Conservation (phyloP, 176 grass and related monocot species). For the Carex littledalei region DNA sequence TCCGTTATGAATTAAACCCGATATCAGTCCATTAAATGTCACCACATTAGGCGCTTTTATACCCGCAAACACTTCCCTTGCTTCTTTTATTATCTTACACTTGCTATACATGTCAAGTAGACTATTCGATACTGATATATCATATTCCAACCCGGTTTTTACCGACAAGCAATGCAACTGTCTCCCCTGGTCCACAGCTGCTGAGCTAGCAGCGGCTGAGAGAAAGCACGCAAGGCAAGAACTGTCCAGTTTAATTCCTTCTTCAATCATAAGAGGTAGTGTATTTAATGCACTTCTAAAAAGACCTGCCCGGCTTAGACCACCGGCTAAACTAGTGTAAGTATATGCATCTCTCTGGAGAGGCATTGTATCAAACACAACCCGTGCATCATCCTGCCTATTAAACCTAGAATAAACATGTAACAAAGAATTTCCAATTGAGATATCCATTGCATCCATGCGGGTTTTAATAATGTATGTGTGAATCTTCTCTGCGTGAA, state of each 20-base stretch:
- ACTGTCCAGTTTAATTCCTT: slow-evolving; percentile 47
- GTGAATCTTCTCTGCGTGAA: slow-evolving; percentile 1
- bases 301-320: slow-evolving; percentile 51
- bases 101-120: slow-evolving; percentile 81
- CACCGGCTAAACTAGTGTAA: slow-evolving; percentile 73
- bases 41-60: slow-evolving; percentile 55
- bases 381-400: slow-evolving; percentile 44
- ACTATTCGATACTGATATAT: slow-evolving; percentile 65
- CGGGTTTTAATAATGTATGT: slow-evolving; percentile 39
- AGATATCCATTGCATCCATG: slow-evolving; percentile 41
- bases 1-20: slow-evolving; percentile 30
- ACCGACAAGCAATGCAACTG: slow-evolving; percentile 61
- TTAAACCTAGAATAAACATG: slow-evolving; percentile 67
- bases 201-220: slow-evolving; percentile 44
- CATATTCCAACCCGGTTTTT: slow-evolving; percentile 47
- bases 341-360: slow-evolving; percentile 44
- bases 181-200: slow-evolving; percentile 32
- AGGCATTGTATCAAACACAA: slow-evolving; percentile 44
- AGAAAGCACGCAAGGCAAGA: slow-evolving; percentile 67
- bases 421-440: slow-evolving; percentile 57
- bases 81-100: slow-evolving; percentile 51
- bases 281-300: slow-evolving; percentile 39
- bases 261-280: slow-evolving; percentile 42
- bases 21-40: slow-evolving; percentile 65
- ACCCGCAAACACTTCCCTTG: slow-evolving; percentile 34